phyloP scores from a whole-genome alignment of 2,329 filamentous ascomycete genomes.

The Sporothrix schenckii region DNA sequence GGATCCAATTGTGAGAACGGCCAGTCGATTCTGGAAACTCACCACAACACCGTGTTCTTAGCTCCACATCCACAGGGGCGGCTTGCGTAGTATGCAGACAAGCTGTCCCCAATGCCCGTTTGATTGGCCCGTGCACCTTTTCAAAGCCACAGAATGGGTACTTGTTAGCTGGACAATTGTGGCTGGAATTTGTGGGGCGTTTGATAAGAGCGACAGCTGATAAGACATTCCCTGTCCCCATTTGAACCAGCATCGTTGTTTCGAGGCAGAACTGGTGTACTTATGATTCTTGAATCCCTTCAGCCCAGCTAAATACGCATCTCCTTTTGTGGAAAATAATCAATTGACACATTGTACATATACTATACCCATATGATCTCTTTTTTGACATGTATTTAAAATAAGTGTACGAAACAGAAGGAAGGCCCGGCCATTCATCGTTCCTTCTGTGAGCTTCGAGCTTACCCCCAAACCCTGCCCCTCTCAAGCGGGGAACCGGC shows the following conservation, averaged over 20 bases:
- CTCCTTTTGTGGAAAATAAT: too few species aligned
- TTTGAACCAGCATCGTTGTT: not conserved
- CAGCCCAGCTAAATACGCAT: too few species aligned
- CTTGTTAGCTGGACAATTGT: not conserved
- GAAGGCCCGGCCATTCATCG: not conserved
- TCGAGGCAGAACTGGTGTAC: not conserved
- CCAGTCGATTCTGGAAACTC: slow-evolving; percentile 29
- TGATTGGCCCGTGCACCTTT: slow-evolving; percentile 21
- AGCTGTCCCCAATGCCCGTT: slow-evolving; percentile 11
- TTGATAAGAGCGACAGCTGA: not conserved
- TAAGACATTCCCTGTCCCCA: not conserved
- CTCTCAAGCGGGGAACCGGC: slow-evolving; percentile 12
- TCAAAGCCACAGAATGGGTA: not conserved
- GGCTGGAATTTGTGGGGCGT: not conserved
- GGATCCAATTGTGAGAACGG: slow-evolving; percentile 5
- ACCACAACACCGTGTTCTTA: slow-evolving; percentile 43
- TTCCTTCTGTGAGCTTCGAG: slow-evolving; percentile 4
- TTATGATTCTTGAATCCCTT: not conserved
- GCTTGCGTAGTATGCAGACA: slow-evolving; percentile 36
- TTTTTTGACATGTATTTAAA: not conserved
- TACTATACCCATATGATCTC: too few species aligned
- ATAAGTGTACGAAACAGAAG: not conserved
- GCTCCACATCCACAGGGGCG: slow-evolving; percentile 32
- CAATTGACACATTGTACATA: too few species aligned
- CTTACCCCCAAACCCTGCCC: not conserved